phyloP scores from a whole-genome alignment of 2,329 filamentous ascomycete species.

The Trichoderma sp. region DNA sequence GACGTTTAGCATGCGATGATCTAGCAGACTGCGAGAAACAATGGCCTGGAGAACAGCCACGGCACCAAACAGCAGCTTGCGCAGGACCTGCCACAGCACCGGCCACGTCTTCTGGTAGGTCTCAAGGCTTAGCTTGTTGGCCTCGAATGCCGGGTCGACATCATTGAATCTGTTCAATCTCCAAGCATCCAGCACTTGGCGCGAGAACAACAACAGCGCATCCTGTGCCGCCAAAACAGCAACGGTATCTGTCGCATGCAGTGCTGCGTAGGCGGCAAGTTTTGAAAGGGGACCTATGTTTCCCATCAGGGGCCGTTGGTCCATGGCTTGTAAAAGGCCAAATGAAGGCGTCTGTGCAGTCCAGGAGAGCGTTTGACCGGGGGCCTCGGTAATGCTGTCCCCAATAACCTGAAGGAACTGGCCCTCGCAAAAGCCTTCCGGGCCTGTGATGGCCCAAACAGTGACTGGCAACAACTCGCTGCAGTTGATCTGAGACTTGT shows the following conservation, averaged over 20 bases:
- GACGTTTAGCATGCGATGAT: slow-evolving; percentile 51
- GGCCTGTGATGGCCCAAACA: slow-evolving; percentile 68
- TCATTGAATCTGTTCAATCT: slow-evolving; percentile 72
- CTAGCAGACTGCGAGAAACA: slow-evolving; percentile 64
- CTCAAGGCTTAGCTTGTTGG: slow-evolving; percentile 63
- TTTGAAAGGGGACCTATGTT: slow-evolving; percentile 70
- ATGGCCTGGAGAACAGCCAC: slow-evolving; percentile 76
- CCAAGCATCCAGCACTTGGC: slow-evolving; percentile 72
- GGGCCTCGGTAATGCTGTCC: slow-evolving; percentile 62
- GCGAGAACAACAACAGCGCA: slow-evolving; percentile 68
- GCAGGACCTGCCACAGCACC: slow-evolving; percentile 73
- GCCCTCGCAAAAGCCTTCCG: slow-evolving; percentile 74
- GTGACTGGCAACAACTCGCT: slow-evolving; percentile 71
- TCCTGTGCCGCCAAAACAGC: slow-evolving; percentile 59
- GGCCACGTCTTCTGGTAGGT: slow-evolving; percentile 70
- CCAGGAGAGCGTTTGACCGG: slow-evolving; percentile 63
- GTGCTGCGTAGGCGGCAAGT: slow-evolving; percentile 66
- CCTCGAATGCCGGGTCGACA: slow-evolving; percentile 71
- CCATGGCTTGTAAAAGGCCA: slow-evolving; percentile 59
- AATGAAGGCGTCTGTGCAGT: slow-evolving; percentile 62
- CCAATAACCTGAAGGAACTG: slow-evolving; percentile 74
- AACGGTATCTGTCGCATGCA: slow-evolving; percentile 53
- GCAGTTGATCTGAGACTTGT: slow-evolving; percentile 65
- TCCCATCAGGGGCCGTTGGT: slow-evolving; percentile 63
- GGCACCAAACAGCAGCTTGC: slow-evolving; percentile 74